Base-by-base conservation (phyloP, 1,139 yeast genomes). In the Schwanniomyces etchellsii region DNA sequence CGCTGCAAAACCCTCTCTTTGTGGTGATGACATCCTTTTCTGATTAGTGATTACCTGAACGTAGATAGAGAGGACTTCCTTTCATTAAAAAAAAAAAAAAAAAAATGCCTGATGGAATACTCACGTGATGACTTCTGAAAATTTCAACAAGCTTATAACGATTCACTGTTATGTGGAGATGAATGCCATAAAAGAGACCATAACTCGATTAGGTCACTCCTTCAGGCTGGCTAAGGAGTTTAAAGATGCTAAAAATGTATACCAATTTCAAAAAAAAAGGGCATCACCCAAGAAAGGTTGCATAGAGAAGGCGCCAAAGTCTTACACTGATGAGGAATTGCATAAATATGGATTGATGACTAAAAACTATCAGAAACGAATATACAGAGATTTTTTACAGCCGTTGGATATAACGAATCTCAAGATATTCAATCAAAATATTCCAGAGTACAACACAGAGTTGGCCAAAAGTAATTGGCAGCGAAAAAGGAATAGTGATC, bases 1-100 rank as follows among this genome's bases (percentile, higher is more conserved):
- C 40, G 93, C 93, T 42, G 83, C 82, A 60, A 89, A 89, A 42
- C 96, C 94, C 74, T 89, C 97, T 74, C 94, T 86, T 54, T 70
- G 76, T 54, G 77, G 77, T 28, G 67, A 64, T 35, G 73, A 60
- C 82, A 76, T 79, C 7, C 14, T 23, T 13, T 13, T 9, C 13
- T 17, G 21, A n/a, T n/a, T n/a, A n/a, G n/a, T n/a, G n/a, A n/a
- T n/a, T n/a, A n/a, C n/a, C n/a, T n/a, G n/a, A n/a, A n/a, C n/a
- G n/a, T n/a, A n/a, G n/a, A n/a, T n/a, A n/a, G n/a, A n/a, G n/a
- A n/a, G n/a, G n/a, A n/a, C n/a, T n/a, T n/a, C n/a, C n/a, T n/a
- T n/a, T n/a, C n/a, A n/a, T 15, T 21, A 16, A 26, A 25, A 25
- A 26, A 24, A 23, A 18, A 29, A 26, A 26, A 26, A 16, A 13